Evolutionary conservation across 768 basidiomycete genomes (phyloP), one percentile per base, ranked within the genome.

Genomic region (Trametes cinnabarina): DNA sequence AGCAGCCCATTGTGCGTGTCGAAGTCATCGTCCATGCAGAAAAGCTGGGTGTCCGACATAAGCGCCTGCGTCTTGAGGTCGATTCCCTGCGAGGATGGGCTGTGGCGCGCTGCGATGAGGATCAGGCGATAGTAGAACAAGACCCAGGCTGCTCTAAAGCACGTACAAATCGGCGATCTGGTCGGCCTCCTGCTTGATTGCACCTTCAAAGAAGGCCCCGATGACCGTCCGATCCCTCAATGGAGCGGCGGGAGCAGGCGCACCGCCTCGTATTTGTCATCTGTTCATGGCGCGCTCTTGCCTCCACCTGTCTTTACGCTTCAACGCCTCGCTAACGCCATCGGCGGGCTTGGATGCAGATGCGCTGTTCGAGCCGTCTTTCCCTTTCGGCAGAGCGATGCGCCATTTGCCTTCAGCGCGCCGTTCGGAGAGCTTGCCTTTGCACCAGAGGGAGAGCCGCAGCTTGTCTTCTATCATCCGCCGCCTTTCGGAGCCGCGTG

Each of bases 1-100:
- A 98, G 71, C 14, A 99, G 69, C 0, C 95, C 94, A 61, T 92
- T 98, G 63, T 84, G 77, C 15, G 79, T 74, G 64, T 95, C 87
- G 62, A 91, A 94, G 47, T 88, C 86, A 9, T 73, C 71, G 39
- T 76, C 76, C 14, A 82, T 63, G 42, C 57, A 32, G 58, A 68
- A 50, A 55, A 69, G 17, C 51, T 50, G 43, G 34, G 60, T 25
- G 40, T 66, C 65, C 6, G 50, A 55, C 28, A 41, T 26, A n/a
- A 65, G 22, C 30, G 57, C 46, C 19, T 47, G 44, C 15, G 58
- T 34, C 2, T 25, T 48, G 8, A 39, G 39, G 37, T 62, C 56
- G 4, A 42, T 52, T 19, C 53, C 53, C 28, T 64, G 63, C 39
- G 56, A 73, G 62, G 50, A 71, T 66, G 54, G 69, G 58, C 62